Conservation (phyloP, 345 rosid species). For the Linum lewisii region DNA sequence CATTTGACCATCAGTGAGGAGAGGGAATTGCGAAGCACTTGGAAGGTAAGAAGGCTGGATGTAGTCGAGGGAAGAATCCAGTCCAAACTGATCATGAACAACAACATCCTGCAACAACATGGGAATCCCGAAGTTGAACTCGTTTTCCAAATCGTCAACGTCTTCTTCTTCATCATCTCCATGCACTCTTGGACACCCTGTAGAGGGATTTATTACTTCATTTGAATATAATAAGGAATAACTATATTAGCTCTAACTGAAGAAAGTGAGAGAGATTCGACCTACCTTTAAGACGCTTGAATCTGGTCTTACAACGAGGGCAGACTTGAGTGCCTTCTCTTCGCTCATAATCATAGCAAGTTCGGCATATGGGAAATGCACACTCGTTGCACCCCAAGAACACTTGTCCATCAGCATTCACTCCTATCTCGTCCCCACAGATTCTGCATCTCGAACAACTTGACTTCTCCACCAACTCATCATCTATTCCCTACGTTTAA, state of each 20-base stretch:
- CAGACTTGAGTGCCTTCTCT: conserved; percentile 47
- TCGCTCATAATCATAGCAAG: conserved; percentile 53
- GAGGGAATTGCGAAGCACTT: conserved; percentile 25
- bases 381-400: conserved; percentile 52
- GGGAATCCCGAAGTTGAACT: conserved; percentile 31
- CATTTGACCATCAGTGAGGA: conserved; percentile 33
- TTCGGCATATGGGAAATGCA: conserved; percentile 50
- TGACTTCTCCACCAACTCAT: conserved; percentile 17
- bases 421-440: conserved; percentile 41
- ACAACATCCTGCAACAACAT: conserved; percentile 14
- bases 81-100: conserved; percentile 20
- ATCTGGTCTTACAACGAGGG: conserved; percentile 53
- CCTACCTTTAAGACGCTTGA: conserved; percentile 46
- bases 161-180: conserved; percentile 89
- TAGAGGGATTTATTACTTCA: neutral
- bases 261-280: too few species aligned
- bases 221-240: too few species aligned
- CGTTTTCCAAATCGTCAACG: conserved; percentile 74
- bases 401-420: conserved; percentile 32
- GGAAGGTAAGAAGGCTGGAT: conserved; percentile 8
- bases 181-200: conserved; percentile 63
- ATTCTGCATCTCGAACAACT: conserved; percentile 34
- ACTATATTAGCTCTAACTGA: too few species aligned
- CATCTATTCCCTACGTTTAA: conserved; percentile 8
- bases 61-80: conserved; percentile 18